phyloP scores from a whole-genome alignment of 2,329 filamentous ascomycete genomes.

The Xylaria sp. region DNA sequence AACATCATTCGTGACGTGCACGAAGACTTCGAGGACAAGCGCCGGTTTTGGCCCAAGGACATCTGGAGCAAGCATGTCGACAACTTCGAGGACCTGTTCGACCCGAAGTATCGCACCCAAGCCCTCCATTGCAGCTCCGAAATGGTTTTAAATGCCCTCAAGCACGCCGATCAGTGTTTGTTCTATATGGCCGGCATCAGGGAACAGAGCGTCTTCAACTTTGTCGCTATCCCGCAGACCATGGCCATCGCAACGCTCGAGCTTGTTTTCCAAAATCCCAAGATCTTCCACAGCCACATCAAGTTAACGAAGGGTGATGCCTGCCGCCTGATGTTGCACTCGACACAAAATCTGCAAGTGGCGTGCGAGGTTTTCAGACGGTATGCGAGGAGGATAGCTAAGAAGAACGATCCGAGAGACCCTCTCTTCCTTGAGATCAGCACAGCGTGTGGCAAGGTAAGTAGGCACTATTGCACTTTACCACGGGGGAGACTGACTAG shows the following conservation, averaged over 20 bases:
- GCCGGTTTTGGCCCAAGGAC: constrained; percentile 93
- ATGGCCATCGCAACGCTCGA: constrained; percentile 98
- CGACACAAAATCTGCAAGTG: constrained; percentile 83
- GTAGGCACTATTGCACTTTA: constrained; percentile 12
- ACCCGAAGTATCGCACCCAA: constrained; percentile 73
- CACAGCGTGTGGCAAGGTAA: constrained; percentile 81
- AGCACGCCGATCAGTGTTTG: constrained; percentile 88
- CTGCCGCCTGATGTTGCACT: constrained; percentile 88
- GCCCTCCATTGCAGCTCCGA: constrained; percentile 87
- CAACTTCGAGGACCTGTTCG: constrained; percentile 87
- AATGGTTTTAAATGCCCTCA: constrained; percentile 89
- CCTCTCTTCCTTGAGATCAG: constrained; percentile 93
- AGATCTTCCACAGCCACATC: constrained; percentile 82
- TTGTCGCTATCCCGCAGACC: constrained; percentile 91
- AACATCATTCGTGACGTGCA: constrained; percentile 97
- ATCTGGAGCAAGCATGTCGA: constrained; percentile 96
- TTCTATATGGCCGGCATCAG: constrained; percentile 95
- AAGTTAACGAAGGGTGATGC: constrained; percentile 97
- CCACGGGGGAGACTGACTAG: constrained; percentile 9
- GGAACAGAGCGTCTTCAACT: constrained; percentile 99
- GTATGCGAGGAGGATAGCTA: constrained; percentile 80
- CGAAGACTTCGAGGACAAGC: constrained; percentile 85
- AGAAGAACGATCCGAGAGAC: constrained; percentile 92
- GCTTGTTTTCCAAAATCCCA: constrained; percentile 86
- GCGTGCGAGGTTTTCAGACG: constrained; percentile 81